Evolutionary conservation across 108 stramenopile genomes (phyloP), one percentile per base, ranked within the genome.

Genomic region (Bacterosira constricta): DNA sequence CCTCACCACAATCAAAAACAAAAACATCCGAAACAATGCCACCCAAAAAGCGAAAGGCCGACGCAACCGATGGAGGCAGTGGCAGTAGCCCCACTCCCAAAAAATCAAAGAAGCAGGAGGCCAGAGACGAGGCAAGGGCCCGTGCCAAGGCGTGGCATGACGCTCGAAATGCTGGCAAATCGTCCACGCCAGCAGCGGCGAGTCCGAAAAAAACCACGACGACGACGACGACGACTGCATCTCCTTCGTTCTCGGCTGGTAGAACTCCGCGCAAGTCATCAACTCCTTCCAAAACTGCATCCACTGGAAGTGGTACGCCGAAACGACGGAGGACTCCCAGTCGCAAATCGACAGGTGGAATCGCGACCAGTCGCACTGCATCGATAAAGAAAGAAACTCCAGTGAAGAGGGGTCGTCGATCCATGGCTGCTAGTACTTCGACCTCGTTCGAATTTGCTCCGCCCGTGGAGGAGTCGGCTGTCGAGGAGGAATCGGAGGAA

Each of bases 31-130:
- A 36, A 36, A 1, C 42, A 52, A 78, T 78, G 77, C 66, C 77
- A 63, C 51, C 74, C 37, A 68, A 47, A 31, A 73, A 78, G 34
- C 69, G 77, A 36, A 78, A 78, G 52, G 69, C 64, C 18, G 55
- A 17, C 47, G 51, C 8, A 13, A 29, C 51, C 51, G 12, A 25
- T 29, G 1, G 5, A 25, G 51, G 32, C 52, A 17, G 36, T 6
- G 30, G 18, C 32, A 41, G 27, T n/a, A 26, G 36, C 25, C 31
- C 60, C 30, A 39, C 63, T 15, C 54, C 55, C 10, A 76, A 76
- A 35, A 76, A 76, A 44, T 42, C 58, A 0, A 76, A 76, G 55
- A 75, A 42, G 35, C n/a, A n/a, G n/a, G 52, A 69, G 47, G 51
- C 34, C 6, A 37, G 29, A 3, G 66, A 50, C 3, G 66, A 63